Percentiles rank a stretch among this genome's conserved stretches.
Conservation (phyloP, 352 stramenopile genomes). For the Globisporangium sylvaticum region DNA sequence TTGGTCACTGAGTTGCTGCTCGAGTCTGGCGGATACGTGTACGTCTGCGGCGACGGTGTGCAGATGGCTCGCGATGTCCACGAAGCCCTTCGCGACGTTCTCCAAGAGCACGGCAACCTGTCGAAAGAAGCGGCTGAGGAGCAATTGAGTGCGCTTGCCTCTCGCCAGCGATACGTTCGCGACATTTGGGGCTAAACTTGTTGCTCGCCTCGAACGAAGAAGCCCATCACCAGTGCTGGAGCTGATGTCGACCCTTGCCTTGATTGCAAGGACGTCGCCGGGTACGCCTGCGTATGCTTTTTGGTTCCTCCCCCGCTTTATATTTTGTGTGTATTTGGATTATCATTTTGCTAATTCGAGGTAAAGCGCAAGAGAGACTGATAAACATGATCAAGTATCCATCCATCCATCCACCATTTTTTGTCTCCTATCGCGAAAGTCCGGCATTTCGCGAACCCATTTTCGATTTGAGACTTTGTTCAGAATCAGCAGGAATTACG, state of each 20-base stretch:
- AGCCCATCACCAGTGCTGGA: not conserved
- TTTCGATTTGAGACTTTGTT: too few species aligned
- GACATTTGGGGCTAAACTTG: slow-evolving; percentile 78
- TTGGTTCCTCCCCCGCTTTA: slow-evolving; percentile 28
- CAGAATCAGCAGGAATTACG: too few species aligned
- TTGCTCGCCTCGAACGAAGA: not conserved
- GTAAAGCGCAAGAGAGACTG: slow-evolving; percentile 17
- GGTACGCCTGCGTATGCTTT: not conserved
- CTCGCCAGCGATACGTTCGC: slow-evolving; percentile 80
- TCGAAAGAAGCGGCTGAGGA: slow-evolving; percentile 55
- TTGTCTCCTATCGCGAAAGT: too few species aligned
- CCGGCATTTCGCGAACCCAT: too few species aligned
- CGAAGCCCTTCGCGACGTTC: slow-evolving; percentile 67
- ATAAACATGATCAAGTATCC: not conserved
- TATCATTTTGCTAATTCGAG: slow-evolving; percentile 2
- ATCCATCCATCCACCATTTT: not conserved
- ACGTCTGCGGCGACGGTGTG: slow-evolving; percentile 94
- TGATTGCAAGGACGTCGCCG: not conserved
- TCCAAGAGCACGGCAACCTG: slow-evolving; percentile 63
- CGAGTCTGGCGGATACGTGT: slow-evolving; percentile 80
- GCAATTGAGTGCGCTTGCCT: slow-evolving; percentile 50
- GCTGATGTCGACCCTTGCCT: not conserved
- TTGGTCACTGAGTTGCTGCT: slow-evolving; percentile 77
- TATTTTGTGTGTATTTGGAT: slow-evolving; percentile 7
- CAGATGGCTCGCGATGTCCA: slow-evolving; percentile 96